These are phyloP conservation scores for Stephanodiscus triporus DNA, from an alignment of 108 stramenopile genomes.

Conservation along the genomic window DNA sequence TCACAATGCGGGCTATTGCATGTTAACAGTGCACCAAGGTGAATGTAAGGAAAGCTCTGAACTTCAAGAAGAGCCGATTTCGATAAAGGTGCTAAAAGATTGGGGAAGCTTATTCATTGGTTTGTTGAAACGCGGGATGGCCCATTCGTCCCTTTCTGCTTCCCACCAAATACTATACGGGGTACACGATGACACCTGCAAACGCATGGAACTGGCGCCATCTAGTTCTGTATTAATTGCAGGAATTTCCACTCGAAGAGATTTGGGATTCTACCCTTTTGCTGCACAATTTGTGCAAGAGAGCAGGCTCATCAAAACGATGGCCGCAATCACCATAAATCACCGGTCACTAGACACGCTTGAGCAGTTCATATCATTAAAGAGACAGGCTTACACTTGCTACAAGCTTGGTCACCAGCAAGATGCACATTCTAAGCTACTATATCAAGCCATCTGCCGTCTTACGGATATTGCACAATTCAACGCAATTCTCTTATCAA, in stretches of 20 bases:
- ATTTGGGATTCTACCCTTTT: conserved; percentile 32
- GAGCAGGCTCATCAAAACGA: conserved; percentile 38
- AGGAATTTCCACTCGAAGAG: conserved; percentile 27
- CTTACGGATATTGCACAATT: conserved; percentile 22
- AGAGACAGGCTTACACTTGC: neutral
- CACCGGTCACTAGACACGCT: conserved; percentile 5
- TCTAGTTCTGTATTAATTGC: conserved; percentile 29
- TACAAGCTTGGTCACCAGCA: neutral
- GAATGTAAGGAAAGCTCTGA: conserved; percentile 35
- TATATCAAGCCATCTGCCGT: conserved; percentile 27
- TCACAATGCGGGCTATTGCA: conserved; percentile 25
- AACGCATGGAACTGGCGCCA: neutral
- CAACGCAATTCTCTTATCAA: neutral
- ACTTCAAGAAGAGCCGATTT: conserved; percentile 36
- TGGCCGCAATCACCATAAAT: conserved; percentile 20
- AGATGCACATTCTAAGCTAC: neutral
- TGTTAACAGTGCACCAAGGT: conserved; percentile 33
- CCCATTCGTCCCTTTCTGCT: conserved; percentile 14
- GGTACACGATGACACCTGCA: conserved; percentile 16
- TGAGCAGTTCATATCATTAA: conserved; percentile 15
- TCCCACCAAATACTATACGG: conserved; percentile 48
- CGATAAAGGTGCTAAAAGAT: conserved; percentile 45
- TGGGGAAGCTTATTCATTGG: conserved; percentile 44
- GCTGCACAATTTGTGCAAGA: conserved; percentile 15
- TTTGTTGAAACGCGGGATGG: conserved; percentile 49